A percentile compares a stretch with the other conserved stretches of the same genome.
Evolutionary conservation across 129 eudicot species (phyloP).

Genomic region (Cynara cardunculus): DNA sequence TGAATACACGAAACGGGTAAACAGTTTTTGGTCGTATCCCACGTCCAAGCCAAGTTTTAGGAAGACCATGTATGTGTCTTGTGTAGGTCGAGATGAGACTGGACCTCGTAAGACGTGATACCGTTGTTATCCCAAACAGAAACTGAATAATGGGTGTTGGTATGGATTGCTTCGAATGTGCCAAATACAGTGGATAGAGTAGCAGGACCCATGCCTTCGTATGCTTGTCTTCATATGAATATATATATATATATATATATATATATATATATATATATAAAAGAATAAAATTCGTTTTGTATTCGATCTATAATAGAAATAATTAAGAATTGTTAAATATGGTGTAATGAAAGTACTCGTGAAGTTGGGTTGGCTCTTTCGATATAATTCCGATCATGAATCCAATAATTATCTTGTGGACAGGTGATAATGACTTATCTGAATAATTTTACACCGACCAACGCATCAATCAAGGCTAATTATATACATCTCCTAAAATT

Average conservation of each 20-base stretch:
- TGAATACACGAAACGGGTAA: background rate
- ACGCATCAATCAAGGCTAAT: background rate
- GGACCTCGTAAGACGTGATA: conserved; percentile 13
- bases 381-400: background rate
- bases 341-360: background rate
- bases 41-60: background rate
- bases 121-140: background rate
- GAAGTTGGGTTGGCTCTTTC: conserved; percentile 13
- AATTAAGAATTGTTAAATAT: background rate
- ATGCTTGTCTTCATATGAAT: conserved; percentile 7
- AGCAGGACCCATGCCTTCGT: conserved; percentile 4
- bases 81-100: background rate
- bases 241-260: no score
- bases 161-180: conserved; percentile 1
- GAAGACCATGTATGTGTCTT: background rate
- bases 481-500: background rate
- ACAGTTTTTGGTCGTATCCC: background rate
- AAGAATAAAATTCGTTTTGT: background rate
- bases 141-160: background rate
- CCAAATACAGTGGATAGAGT: conserved; percentile 5
- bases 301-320: background rate
- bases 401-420: conserved; percentile 6
- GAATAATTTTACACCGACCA: background rate
- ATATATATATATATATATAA: background rate
- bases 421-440: background rate